Base-by-base conservation (phyloP, 495 filamentous ascomycete species). In the Podospora pseudocomata region DNA sequence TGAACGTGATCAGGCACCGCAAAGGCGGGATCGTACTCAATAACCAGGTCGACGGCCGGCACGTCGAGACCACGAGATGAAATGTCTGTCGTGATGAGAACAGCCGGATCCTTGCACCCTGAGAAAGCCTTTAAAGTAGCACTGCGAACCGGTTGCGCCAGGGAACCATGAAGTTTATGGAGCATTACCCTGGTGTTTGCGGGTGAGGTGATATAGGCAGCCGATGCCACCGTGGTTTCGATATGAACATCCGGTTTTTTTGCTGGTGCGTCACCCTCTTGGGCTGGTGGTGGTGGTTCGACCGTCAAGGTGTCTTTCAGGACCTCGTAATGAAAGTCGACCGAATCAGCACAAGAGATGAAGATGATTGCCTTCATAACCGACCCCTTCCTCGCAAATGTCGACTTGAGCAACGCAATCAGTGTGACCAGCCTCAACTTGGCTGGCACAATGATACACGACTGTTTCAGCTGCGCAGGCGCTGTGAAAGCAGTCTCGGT, bases 281-380 rank as follows among this genome's bases (percentile, higher is more conserved):
- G 9, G 0, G 39, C 6, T 13, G 39, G 39, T 26, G 77, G 64
- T 27, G 76, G 69, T 5, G 79, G 66, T 44, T 77, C 74, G 2
- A 34, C 39, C 6, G 68, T 26, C 5, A 74, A 63, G 15, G 86
- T 80, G 32, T 87, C 74, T n/a, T 80, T 88, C 69, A 99, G 89
- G n/a, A 97, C 78, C 61, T 96, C 90, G 72, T 93, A 98, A 75
- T 97, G 93, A 76, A 96, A 99, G 74, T 99, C 93, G 60, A 98
- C 95, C 11, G 91, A 94, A 73, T 99, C 96, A 18, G 95, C 94
- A 73, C 96, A 98, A 1, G 93, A 96, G 54, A 99, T 91, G 78
- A 99, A 99, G 63, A 98, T 86, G 68, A 98, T 97, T 4, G 90
- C 89, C 77, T 98, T 97, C 88, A 94, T 96, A 23, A 95, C 88